Evolutionary conservation across 345 rosid genomes (phyloP), one percentile per base, ranked within the genome.

Genomic region (Excoecaria cochinchinensis): DNA sequence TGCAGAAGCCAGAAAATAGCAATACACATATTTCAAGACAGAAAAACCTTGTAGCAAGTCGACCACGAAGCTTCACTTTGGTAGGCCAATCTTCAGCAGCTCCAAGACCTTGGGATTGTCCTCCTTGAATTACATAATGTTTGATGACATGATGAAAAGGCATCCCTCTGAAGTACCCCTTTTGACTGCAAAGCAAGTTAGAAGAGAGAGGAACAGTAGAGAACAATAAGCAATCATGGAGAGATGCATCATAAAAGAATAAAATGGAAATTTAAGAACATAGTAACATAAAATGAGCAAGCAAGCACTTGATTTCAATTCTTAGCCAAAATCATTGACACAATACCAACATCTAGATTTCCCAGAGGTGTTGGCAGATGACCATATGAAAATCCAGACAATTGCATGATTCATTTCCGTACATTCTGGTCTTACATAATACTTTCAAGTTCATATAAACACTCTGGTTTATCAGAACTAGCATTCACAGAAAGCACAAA

Each of bases 51-150:
- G 90, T 87, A 76, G 75, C 77, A 6, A 91, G 95, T 73, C 85
- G 89, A 74, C 87, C 78, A 61, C 81, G 90, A 63, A 89, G 92
- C 85, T 92, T 92, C 78, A 86, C 97, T 86, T 84, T 90, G 67
- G 86, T 73, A 58, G 88, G 91, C 99, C 99, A 92, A 64, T 91
- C 94, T 64, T 94, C 95, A 21, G 87, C 85, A 61, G 90, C 84
- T 67, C 83, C 88, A 77, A 86, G 84, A 55, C 84, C 80, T 31
- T 83, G 72, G 12, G 85, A 83, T 75, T 89, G 77, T 73, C 97
- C 99, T 68, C 90, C 99, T 86, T 92, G 92, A 80, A 94, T 89
- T 70, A 94, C 88, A 74, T 89, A 94, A 81, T 92, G 90, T 71
- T 94, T 94, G 48, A 94, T 89, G 74, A 92, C 94, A 61, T 80